Conservation (phyloP, 306 rosid species). For the Casuarina equisetifolia region DNA sequence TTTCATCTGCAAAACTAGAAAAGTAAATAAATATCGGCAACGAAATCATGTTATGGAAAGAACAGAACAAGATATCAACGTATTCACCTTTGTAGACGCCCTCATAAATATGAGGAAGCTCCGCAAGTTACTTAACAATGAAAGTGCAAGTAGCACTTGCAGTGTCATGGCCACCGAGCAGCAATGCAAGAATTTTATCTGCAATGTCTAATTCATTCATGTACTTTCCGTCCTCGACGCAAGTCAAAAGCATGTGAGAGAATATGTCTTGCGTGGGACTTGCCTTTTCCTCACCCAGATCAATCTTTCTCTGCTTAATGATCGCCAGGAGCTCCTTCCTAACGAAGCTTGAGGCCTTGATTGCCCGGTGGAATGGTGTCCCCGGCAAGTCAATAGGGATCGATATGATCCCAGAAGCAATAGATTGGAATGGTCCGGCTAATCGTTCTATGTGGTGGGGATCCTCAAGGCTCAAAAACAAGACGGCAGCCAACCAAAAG, state of each 20-base stretch:
- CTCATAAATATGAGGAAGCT: constrained; percentile 73
- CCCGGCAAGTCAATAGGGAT: constrained; percentile 80
- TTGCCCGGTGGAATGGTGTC: constrained; percentile 61
- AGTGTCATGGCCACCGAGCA: constrained; percentile 92
- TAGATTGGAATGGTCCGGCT: constrained; percentile 44
- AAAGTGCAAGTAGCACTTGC: constrained; percentile 88
- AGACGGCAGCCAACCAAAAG: constrained; percentile 64
- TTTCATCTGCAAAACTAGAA: background rate
- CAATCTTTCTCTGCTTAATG: constrained; percentile 62
- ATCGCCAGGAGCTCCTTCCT: constrained; percentile 56
- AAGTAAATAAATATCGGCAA: background rate
- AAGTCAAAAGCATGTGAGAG: constrained; percentile 72
- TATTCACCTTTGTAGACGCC: constrained; percentile 54
- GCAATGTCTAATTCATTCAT: constrained; percentile 69
- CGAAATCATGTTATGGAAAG: background rate
- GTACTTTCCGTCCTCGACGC: constrained; percentile 48
- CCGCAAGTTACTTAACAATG: constrained; percentile 76
- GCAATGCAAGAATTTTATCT: constrained; percentile 78
- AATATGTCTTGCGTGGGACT: constrained; percentile 65
- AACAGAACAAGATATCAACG: too few relatives aligned
- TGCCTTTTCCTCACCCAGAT: constrained; percentile 59
- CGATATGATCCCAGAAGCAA: constrained; percentile 66
- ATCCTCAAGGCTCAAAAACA: constrained; percentile 74
- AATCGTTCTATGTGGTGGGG: constrained; percentile 38
- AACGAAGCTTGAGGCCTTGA: constrained; percentile 54